Evolutionary conservation across 1,284 basidiomycete genomes (phyloP).

Genomic region (Trichosporon inkin): DNA sequence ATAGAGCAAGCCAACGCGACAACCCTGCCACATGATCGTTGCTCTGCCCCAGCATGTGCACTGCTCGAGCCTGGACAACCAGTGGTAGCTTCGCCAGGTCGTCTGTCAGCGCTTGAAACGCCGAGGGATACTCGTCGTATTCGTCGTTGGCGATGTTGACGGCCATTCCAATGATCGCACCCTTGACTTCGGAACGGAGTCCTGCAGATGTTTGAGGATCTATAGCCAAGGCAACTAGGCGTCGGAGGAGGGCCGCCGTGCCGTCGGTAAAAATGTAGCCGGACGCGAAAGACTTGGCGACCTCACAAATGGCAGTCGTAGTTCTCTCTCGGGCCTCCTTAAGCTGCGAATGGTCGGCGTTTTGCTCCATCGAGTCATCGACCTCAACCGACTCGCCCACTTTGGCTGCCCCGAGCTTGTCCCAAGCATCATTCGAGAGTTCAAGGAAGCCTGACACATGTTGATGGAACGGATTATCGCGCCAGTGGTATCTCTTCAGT

Average conservation of each 20-base stretch:
- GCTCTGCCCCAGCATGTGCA: constrained; percentile 8
- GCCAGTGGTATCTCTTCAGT: no score
- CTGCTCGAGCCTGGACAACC: not conserved
- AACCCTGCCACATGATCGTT: not conserved
- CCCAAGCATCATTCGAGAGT: not conserved
- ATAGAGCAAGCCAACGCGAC: not conserved
- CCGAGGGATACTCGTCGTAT: not conserved
- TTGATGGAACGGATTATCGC: no score
- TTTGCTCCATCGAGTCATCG: no score
- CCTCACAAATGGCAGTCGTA: not conserved
- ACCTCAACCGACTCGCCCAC: no score
- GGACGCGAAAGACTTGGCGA: not conserved
- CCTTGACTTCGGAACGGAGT: not conserved
- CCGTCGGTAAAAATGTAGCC: not conserved
- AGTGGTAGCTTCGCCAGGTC: not conserved
- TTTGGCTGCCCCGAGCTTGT: not conserved
- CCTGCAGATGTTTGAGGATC: constrained; percentile 5
- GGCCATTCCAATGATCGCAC: not conserved
- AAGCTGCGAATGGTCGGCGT: no score
- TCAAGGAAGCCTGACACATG: not conserved
- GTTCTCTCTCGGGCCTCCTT: not conserved
- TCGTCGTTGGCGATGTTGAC: no score
- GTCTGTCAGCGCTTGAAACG: not conserved
- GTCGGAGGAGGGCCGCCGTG: not conserved
- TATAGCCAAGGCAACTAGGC: not conserved